A percentile compares a stretch with the other conserved stretches of the same genome.
phyloP scores from a whole-genome alignment of 345 rosid genomes.

The Hirschfeldia incana region DNA sequence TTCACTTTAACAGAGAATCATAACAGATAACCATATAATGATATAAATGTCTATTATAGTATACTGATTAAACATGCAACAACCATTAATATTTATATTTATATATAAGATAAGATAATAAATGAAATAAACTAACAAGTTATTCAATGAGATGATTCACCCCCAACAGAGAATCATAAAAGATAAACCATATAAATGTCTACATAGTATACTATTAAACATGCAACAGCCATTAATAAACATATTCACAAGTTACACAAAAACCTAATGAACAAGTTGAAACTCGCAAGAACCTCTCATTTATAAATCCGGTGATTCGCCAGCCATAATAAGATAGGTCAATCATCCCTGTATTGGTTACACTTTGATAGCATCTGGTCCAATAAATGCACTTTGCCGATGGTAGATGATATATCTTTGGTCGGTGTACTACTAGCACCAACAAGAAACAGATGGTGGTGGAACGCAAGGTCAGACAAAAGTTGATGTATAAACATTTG shows the following conservation, averaged over 20 bases:
- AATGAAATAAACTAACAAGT: neutral
- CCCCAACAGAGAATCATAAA: neutral
- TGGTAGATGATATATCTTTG: neutral
- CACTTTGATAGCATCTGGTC: neutral
- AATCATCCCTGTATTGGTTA: neutral
- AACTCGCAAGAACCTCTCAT: neutral
- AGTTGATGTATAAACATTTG: neutral
- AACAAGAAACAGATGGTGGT: neutral
- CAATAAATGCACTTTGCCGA: neutral
- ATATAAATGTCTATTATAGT: too few relatives aligned
- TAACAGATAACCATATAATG: neutral
- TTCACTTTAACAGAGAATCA: neutral
- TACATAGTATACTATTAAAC: too few relatives aligned
- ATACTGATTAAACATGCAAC: too few relatives aligned
- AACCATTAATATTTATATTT: too few relatives aligned
- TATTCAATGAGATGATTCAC: neutral
- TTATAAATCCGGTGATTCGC: neutral
- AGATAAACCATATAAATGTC: neutral
- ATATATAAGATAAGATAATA: too few relatives aligned
- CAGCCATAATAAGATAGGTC: neutral
- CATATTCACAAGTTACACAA: neutral
- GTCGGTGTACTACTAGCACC: neutral
- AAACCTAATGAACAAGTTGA: neutral
- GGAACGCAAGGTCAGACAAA: neutral
- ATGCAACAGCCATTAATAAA: too few relatives aligned